These are phyloP conservation scores for Fusarium virguliforme DNA, from an alignment of 2,329 filamentous ascomycete species.

Conservation along the genomic window DNA sequence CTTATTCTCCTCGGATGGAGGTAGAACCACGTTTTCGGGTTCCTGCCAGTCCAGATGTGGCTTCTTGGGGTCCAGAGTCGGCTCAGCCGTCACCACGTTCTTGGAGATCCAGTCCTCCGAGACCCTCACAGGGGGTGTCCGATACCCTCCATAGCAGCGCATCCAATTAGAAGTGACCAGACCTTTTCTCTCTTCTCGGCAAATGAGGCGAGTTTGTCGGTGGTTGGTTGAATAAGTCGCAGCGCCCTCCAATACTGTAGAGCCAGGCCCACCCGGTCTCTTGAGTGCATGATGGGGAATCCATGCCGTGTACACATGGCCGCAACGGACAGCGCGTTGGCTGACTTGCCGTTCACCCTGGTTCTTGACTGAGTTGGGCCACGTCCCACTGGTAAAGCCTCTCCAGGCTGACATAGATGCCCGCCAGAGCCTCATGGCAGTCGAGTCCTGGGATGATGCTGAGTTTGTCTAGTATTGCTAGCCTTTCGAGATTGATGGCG, in stretches of 20 bases:
- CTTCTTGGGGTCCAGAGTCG: constrained; percentile 60
- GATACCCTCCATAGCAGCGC: constrained; percentile 65
- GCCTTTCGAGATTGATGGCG: constrained; percentile 78
- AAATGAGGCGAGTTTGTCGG: constrained; percentile 57
- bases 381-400: constrained; percentile 82
- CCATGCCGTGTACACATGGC: constrained; percentile 81
- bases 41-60: constrained; percentile 79
- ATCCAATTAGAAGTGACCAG: constrained; percentile 80
- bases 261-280: constrained; percentile 77
- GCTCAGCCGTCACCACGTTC: constrained; percentile 72
- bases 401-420: constrained; percentile 79
- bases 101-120: constrained; percentile 83
- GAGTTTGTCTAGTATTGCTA: constrained; percentile 80
- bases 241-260: constrained; percentile 85
- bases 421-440: constrained; percentile 83
- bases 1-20: constrained; percentile 62
- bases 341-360: constrained; percentile 62
- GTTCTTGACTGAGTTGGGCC: constrained; percentile 68
- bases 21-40: constrained; percentile 75
- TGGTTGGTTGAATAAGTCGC: constrained; percentile 62
- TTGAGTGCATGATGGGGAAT: constrained; percentile 78
- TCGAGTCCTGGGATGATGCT: constrained; percentile 79
- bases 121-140: constrained; percentile 76
- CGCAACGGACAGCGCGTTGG: constrained; percentile 67
- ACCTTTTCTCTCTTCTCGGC: constrained; percentile 64